phyloP scores from a whole-genome alignment of 2,329 filamentous ascomycete species.

The Fusarium denticulatum region DNA sequence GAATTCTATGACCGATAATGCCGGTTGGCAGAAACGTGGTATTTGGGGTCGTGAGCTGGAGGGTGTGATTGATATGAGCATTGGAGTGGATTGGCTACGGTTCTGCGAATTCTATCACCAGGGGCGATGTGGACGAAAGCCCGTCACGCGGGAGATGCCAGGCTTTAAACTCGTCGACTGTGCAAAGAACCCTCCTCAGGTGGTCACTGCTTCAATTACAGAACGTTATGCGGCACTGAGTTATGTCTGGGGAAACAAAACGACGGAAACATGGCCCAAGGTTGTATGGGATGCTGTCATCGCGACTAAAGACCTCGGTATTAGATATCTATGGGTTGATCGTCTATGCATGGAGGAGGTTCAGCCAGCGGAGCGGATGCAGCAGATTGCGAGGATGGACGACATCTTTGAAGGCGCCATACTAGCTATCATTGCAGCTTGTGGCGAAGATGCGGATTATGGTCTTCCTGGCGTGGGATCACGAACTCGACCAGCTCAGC shows the following conservation, averaged over 20 bases:
- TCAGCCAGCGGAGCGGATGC: constrained; percentile 37
- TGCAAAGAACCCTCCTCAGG: constrained; percentile 44
- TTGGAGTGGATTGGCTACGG: constrained; percentile 48
- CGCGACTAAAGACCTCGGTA: constrained; percentile 46
- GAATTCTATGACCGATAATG: constrained; percentile 30
- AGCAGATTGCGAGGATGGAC: constrained; percentile 51
- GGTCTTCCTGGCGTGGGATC: constrained; percentile 50
- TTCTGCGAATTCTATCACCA: constrained; percentile 49
- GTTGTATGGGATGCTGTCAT: constrained; percentile 47
- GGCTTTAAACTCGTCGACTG: constrained; percentile 50
- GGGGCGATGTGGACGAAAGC: constrained; percentile 46
- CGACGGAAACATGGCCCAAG: constrained; percentile 44
- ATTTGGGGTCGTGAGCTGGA: constrained; percentile 50
- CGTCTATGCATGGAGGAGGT: constrained; percentile 48
- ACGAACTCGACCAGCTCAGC: constrained; percentile 42
- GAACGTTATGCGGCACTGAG: constrained; percentile 49
- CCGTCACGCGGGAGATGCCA: constrained; percentile 38
- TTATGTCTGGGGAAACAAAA: constrained; percentile 48
- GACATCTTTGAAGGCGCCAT: constrained; percentile 49
- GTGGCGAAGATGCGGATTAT: constrained; percentile 46
- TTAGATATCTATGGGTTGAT: constrained; percentile 53
- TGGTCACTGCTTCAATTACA: constrained; percentile 43
- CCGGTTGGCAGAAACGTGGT: constrained; percentile 45
- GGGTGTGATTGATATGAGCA: constrained; percentile 42
- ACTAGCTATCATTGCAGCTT: constrained; percentile 53